These are phyloP conservation scores for Manihot esculenta DNA, from an alignment of 441 rosid species.

Conservation along the genomic window DNA sequence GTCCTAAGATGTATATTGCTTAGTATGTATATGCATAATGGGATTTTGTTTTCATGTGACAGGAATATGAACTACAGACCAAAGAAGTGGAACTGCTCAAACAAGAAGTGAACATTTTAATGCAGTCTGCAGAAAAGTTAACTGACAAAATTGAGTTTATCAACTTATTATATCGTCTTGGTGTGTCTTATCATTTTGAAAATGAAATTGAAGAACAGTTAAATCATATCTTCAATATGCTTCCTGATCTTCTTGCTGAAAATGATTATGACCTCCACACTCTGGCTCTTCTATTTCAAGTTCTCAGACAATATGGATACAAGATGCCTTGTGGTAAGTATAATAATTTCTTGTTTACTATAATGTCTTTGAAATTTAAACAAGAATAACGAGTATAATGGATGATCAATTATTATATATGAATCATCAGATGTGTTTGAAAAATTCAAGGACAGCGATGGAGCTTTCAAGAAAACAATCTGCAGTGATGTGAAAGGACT, in stretches of 20 bases:
- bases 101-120: conserved; percentile 2
- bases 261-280: neutral
- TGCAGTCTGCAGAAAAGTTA: neutral
- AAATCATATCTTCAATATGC: no score
- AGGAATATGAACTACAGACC: neutral
- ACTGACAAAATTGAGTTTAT: conserved; percentile 7
- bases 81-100: neutral
- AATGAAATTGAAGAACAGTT: neutral
- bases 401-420: neutral
- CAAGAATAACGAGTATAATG: no score
- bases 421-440: neutral
- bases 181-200: neutral
- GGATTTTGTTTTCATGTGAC: neutral
- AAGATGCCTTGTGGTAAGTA: conserved; percentile 15
- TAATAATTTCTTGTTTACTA: neutral
- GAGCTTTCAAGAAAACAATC: conserved; percentile 13
- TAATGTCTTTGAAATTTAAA: no score
- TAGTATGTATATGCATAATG: no score
- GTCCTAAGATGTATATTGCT: no score
- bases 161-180: conserved; percentile 15
- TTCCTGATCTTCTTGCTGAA: neutral
- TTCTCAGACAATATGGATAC: conserved; percentile 17
- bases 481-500: conserved; percentile 9
- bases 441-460: neutral
- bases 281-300: conserved; percentile 9